A percentile compares a stretch with the other conserved stretches of the same genome.
phyloP scores from a whole-genome alignment of 164 flowering plant species.

The Vitis cinerea region DNA sequence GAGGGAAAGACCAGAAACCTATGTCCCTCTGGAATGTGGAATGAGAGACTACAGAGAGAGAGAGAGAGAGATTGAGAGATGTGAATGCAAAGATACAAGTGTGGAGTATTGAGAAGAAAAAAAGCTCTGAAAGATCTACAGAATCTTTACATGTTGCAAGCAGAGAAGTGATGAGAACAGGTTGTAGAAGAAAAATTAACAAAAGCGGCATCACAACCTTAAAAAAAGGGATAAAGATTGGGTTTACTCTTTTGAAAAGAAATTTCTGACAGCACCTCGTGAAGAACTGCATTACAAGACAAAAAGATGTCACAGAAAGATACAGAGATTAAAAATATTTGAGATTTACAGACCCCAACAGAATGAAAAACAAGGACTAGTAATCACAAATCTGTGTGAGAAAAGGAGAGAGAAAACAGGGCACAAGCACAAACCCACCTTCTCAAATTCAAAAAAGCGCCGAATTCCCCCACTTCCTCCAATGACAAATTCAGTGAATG shows the following conservation, averaged over 20 bases:
- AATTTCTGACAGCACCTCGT: slow-evolving; percentile 60
- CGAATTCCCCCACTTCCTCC: slow-evolving; percentile 10
- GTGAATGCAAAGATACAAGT: too few relatives aligned
- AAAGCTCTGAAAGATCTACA: slow-evolving; percentile 10
- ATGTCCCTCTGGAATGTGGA: too few relatives aligned
- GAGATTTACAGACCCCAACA: not conserved
- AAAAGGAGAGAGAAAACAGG: slow-evolving; percentile 7
- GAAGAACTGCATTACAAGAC: slow-evolving; percentile 65
- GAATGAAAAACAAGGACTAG: slow-evolving; percentile 22
- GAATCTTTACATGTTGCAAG: slow-evolving; percentile 28
- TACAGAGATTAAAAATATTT: slow-evolving; percentile 22
- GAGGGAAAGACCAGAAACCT: not conserved
- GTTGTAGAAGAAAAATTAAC: slow-evolving; percentile 15
- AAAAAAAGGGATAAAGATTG: slow-evolving; percentile 18
- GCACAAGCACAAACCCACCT: slow-evolving; percentile 13
- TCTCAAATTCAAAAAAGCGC: slow-evolving; percentile 42
- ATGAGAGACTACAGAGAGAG: too few relatives aligned
- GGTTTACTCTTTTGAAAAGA: slow-evolving; percentile 16
- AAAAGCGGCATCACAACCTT: slow-evolving; percentile 21
- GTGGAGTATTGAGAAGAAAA: too few relatives aligned
- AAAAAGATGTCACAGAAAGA: slow-evolving; percentile 52
- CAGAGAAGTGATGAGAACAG: slow-evolving; percentile 20
- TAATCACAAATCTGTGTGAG: slow-evolving; percentile 6
- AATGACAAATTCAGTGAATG: slow-evolving; percentile 13
- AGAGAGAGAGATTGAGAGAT: too few relatives aligned